phyloP scores from a whole-genome alignment of 2,329 filamentous ascomycete genomes.

The Fusarium sp. region DNA sequence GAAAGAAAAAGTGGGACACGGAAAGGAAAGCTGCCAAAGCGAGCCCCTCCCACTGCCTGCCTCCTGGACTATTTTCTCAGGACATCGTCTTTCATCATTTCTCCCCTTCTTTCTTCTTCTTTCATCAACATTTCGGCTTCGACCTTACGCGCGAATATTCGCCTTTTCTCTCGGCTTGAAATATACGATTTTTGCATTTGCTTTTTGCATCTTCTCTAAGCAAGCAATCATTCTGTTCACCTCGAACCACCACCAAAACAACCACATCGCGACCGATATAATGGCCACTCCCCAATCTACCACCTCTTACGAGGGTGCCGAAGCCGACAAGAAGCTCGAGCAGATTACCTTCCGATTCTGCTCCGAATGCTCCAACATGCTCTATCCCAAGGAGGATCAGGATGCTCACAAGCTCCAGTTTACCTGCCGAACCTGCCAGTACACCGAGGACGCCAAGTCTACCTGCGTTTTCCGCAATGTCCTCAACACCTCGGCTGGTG shows the following conservation, averaged over 20 bases:
- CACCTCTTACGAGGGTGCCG: constrained; percentile 55
- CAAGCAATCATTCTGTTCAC: constrained; percentile 17
- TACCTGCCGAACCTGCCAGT: constrained; percentile 94
- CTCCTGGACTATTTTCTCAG: constrained; percentile 28
- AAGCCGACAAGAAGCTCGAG: constrained; percentile 67
- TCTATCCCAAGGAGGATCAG: constrained; percentile 96
- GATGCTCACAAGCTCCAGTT: constrained; percentile 88
- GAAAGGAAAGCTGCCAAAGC: constrained; percentile 9
- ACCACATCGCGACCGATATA: constrained; percentile 29
- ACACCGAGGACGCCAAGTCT: constrained; percentile 85
- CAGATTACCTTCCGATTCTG: constrained; percentile 98
- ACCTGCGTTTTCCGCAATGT: constrained; percentile 96
- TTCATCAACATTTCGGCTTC: constrained; percentile 24
- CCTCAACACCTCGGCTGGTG: constrained; percentile 89
- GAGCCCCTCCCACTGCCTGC: constrained; percentile 25
- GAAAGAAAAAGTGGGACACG: constrained; percentile 34
- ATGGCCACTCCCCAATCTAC: constrained; percentile 71
- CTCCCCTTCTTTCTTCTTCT: constrained; percentile 13
- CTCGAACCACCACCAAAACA: constrained; percentile 16
- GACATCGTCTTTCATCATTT: constrained; percentile 24
- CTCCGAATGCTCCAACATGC: constrained; percentile 98
- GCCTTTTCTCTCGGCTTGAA: constrained; percentile 18
- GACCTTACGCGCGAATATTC: constrained; percentile 11
- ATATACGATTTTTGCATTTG: constrained; percentile 14
- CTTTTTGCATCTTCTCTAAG: constrained; percentile 12